phyloP scores from a whole-genome alignment of 495 filamentous ascomycete genomes.

The Hypoxylon fragiforme region DNA sequence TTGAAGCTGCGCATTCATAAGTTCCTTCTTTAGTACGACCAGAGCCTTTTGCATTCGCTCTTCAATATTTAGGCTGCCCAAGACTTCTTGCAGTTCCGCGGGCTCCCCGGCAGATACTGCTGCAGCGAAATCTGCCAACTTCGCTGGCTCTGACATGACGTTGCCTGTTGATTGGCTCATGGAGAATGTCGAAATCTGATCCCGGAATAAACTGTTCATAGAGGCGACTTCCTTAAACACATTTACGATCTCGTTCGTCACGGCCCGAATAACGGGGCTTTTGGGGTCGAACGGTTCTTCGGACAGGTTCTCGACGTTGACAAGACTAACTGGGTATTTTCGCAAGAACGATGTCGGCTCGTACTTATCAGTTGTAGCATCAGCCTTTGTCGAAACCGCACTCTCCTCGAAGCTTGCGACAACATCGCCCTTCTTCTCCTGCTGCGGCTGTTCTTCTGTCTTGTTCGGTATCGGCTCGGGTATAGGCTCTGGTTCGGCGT shows the following conservation, averaged over 20 bases:
- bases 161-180: constrained; percentile 94
- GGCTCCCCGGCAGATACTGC: constrained; percentile 90
- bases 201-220: constrained; percentile 92
- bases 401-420: constrained; percentile 96
- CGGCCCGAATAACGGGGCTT: constrained; percentile 79
- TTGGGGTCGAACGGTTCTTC: constrained; percentile 91
- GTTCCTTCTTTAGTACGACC: constrained; percentile 91
- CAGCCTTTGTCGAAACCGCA: constrained; percentile 52
- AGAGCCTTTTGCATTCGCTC: constrained; percentile 87
- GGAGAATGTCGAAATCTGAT: constrained; percentile 96
- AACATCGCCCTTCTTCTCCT: constrained; percentile 84
- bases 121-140: constrained; percentile 94
- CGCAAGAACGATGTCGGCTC: constrained; percentile 89
- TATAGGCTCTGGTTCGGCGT: constrained; percentile 45
- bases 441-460: constrained; percentile 48
- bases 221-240: constrained; percentile 96
- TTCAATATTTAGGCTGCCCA: constrained; percentile 85
- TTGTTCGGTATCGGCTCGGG: constrained; percentile 60
- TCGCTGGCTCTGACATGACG: constrained; percentile 89
- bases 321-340: constrained; percentile 87
- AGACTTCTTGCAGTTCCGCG: constrained; percentile 90
- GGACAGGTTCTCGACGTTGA: constrained; percentile 87
- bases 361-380: constrained; percentile 60
- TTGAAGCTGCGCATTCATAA: constrained; percentile 96
- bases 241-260: constrained; percentile 96